phyloP scores from a whole-genome alignment of 208 protist species.

The Trypanosoma melophagium region DNA sequence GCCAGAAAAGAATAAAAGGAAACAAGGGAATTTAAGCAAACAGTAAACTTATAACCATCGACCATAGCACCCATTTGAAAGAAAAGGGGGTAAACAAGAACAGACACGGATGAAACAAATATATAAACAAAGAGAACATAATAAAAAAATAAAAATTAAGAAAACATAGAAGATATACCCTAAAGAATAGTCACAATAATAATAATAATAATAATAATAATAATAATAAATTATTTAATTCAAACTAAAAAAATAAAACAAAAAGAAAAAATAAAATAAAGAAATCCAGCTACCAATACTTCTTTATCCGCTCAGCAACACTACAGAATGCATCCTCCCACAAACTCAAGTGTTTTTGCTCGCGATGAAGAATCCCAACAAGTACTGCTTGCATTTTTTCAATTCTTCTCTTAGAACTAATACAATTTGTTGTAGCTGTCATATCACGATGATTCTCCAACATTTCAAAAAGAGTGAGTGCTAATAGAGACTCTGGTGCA shows the following conservation, averaged over 20 bases:
- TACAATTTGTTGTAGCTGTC: too few species aligned
- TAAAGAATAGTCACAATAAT: background rate
- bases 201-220: background rate
- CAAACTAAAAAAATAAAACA: constrained; percentile 3
- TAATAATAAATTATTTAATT: background rate
- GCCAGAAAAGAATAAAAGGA: too few species aligned
- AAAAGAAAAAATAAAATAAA: constrained; percentile 24
- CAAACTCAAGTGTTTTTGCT: constrained; percentile 4
- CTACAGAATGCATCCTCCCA: constrained; percentile 13
- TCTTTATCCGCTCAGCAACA: constrained; percentile 13
- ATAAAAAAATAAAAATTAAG: constrained; percentile 3
- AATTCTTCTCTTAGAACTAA: background rate
- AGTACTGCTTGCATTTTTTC: background rate
- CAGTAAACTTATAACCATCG: too few species aligned
- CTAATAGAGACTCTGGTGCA: constrained; percentile 26
- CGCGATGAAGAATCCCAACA: constrained; percentile 18
- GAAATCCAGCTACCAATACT: constrained; percentile 1
- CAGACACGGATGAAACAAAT: background rate
- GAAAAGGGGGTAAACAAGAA: too few species aligned
- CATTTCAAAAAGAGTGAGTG: constrained; percentile 17
- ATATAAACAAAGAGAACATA: background rate
- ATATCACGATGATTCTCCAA: background rate
- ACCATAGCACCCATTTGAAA: too few species aligned
- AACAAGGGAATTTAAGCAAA: too few species aligned
- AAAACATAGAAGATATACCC: background rate